Base-by-base conservation (phyloP, 345 rosid genomes). In the Salix suchowensis region DNA sequence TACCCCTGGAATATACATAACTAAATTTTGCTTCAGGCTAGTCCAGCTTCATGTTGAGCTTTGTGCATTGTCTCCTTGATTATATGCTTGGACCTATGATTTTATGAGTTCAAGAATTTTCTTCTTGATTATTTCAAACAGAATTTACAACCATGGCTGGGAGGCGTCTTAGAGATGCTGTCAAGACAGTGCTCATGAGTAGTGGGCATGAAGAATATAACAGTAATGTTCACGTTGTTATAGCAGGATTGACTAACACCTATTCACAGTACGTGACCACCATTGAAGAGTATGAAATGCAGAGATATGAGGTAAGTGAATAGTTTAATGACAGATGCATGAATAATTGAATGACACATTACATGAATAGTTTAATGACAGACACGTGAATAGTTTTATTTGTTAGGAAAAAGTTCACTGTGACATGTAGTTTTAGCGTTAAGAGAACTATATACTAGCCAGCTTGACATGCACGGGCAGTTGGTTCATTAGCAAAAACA, bases 81-180 rank as follows among this genome's bases (percentile, higher is more conserved):
- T 14, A 36, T 13, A 46, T 6, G 7, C 54, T 30, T 70, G 24
- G 2, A 54, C 12, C 19, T 76, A 52, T 76, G 46, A 34, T 58
- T 76, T 67, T 61, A 7, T 42, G 23, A 78, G 67, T 40, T 70
- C 19, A 50, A 58, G 37, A 21, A 7, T 46, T 74, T 65, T 71
- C n/a, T 72, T n/a, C 24, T 69, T 14, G 12, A 74, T 72, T 81
- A 76, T 72, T 70, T 42, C 68, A 36, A 61, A 72, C 88, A 96
- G 99, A 96, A 84, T 96, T 94, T 75, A 90, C 99, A 65, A 92
- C 99, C 68, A 96, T 96, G 99, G 94, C 99, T 79, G 98, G 99
- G 81, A 92, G 99, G 86, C 97, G 96, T 42, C 99, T 96, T 74
- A 91, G 98, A n/a, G 93, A 92, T 75, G 95, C 99, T 73, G 97